Evolutionary conservation across 768 basidiomycete genomes (phyloP), one percentile per base, ranked within the genome.

Genomic region (Mycena crocata): DNA sequence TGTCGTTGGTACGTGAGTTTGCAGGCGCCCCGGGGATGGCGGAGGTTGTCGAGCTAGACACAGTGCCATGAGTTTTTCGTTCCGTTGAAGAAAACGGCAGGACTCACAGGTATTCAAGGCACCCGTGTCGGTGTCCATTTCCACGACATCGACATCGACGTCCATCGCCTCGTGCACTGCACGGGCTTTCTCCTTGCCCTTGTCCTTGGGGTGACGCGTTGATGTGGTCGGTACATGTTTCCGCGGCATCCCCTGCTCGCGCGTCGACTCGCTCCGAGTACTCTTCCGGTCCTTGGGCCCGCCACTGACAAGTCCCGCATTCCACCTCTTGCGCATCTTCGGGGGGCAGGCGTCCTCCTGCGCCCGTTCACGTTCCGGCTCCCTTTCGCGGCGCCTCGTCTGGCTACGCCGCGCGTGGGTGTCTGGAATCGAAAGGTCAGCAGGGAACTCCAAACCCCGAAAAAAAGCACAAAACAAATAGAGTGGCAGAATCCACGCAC

Each of bases 301-400:
- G 9, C 23, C 49, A 2, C 45, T 45, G 24, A n/a, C n/a, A n/a
- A n/a, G n/a, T n/a, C 44, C 54, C 51, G 17, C 24, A 17, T 39
- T 54, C 65, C 65, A 66, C 14, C 52, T 59, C 55, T 67, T 66
- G 40, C 52, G 67, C 67, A 59, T 57, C 71, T 45, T 68, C 54
- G 39, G 59, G 49, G 57, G 57, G 17, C 52, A 60, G 1, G 26
- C 23, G 10, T 24, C 26, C 26, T 58, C 57, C 24, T 40, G 37
- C 54, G 45, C 39, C 31, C 2, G 15, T 37, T 49, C 24, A 13
- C 31, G 34, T 19, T 42, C 34, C n/a, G 23, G 13, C 49, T 54
- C 28, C 3, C 3, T 23, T 10, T 19, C 37, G 23, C 42, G 52
- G 17, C 49, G 17, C 19, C 30, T 19, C 5, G 32, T 19, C 5